Evolutionary conservation across 345 rosid species (phyloP).

Genomic region (Bruguiera parviflora): DNA sequence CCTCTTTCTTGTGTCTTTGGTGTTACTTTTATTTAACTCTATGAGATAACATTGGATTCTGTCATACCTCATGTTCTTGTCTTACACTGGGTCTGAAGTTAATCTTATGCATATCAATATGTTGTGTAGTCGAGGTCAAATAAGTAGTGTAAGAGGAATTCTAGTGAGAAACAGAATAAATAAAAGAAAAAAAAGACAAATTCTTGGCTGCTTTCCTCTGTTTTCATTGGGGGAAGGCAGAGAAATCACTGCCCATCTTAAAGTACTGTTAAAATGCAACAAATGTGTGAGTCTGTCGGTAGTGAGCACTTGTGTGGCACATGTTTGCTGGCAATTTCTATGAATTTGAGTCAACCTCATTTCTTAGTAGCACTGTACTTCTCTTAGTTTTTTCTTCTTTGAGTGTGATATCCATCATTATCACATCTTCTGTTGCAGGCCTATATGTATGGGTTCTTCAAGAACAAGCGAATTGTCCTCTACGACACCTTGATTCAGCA

Average conservation of each 20-base stretch:
- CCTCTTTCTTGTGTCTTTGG: not conserved
- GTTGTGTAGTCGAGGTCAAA: not conserved
- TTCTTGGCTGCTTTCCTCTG: too few species aligned
- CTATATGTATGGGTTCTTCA: constrained; percentile 98
- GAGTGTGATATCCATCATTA: not conserved
- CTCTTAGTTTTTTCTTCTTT: not conserved
- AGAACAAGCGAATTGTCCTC: constrained; percentile 96
- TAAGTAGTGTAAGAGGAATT: not conserved
- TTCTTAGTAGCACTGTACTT: not conserved
- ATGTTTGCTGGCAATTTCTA: constrained; percentile 5
- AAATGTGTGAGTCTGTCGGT: too few species aligned
- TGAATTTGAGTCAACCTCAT: not conserved
- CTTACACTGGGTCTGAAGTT: not conserved
- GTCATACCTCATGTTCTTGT: not conserved
- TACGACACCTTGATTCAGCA: constrained; percentile 98
- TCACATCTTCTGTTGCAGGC: constrained; percentile 57
- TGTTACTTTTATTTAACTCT: not conserved
- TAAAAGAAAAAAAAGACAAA: too few species aligned
- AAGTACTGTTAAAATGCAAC: too few species aligned
- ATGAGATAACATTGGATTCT: too few species aligned
- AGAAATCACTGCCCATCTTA: too few species aligned
- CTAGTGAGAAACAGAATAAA: not conserved
- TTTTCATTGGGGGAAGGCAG: too few species aligned
- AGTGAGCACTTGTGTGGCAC: not conserved
- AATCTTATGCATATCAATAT: not conserved